Conservation (phyloP, 768 basidiomycete species). For the Leucocoprinus birnbaumii region DNA sequence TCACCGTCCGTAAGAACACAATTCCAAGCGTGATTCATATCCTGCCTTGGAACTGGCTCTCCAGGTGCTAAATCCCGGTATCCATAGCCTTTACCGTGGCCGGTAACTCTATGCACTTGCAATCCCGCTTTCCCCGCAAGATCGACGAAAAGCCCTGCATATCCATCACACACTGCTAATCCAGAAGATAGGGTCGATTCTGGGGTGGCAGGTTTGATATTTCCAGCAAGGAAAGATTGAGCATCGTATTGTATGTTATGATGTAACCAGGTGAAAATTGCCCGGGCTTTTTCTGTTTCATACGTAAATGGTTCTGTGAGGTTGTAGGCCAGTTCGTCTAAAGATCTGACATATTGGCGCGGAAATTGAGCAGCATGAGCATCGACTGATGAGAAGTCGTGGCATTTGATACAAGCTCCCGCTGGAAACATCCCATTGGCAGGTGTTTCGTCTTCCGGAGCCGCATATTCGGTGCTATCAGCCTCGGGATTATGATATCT, state of each 20-base stretch:
- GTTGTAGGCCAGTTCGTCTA: constrained; percentile 35
- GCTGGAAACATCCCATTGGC: constrained; percentile 3
- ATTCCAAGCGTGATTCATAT: constrained; percentile 48
- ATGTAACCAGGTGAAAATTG: constrained; percentile 46
- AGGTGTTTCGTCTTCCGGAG: background rate
- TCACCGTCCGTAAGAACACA: constrained; percentile 39
- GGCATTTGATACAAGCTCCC: constrained; percentile 38
- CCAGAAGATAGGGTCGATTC: constrained; percentile 38
- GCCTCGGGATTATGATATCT: background rate
- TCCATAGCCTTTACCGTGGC: constrained; percentile 46
- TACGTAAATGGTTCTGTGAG: constrained; percentile 38
- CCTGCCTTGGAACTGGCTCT: constrained; percentile 32
- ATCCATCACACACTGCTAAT: constrained; percentile 48
- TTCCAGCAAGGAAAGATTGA: constrained; percentile 40
- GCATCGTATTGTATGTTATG: constrained; percentile 44
- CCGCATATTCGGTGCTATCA: constrained; percentile 10
- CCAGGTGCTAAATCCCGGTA: constrained; percentile 29
- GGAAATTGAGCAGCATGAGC: constrained; percentile 42
- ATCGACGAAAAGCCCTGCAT: constrained; percentile 39
- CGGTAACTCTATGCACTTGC: constrained; percentile 36
- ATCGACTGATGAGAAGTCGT: constrained; percentile 40
- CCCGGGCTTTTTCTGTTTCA: constrained; percentile 43
- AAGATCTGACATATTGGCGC: constrained; percentile 33
- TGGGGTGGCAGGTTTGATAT: constrained; percentile 31
- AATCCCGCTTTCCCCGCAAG: constrained; percentile 38